These are phyloP conservation scores for Elsinoe perseae DNA, from an alignment of 2,329 filamentous ascomycete species.

Conservation along the genomic window DNA sequence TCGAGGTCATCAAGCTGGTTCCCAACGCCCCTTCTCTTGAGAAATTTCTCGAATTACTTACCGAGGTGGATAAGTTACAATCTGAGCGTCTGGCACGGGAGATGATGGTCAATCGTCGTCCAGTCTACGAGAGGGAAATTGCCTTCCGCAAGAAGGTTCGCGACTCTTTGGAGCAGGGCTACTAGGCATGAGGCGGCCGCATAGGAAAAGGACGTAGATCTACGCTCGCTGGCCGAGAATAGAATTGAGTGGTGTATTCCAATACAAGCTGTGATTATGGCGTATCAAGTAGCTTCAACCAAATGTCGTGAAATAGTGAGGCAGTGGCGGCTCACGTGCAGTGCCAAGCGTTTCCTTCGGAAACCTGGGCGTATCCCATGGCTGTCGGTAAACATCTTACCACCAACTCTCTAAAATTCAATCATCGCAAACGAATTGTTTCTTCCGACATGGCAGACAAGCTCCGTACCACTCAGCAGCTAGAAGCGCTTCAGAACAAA, in stretches of 20 bases:
- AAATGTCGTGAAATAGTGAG: too few relatives aligned
- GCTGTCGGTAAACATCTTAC: too few relatives aligned
- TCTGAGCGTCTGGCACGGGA: neutral
- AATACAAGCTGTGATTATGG: too few relatives aligned
- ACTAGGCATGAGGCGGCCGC: neutral
- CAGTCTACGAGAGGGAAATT: neutral
- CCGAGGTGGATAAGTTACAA: neutral
- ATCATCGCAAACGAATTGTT: too few relatives aligned
- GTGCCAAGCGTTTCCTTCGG: neutral
- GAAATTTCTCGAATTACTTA: neutral
- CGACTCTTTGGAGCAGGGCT: neutral
- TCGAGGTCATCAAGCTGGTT: neutral
- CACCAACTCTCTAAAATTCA: too few relatives aligned
- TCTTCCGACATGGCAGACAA: conserved; percentile 67
- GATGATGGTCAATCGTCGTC: neutral
- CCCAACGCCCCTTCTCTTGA: neutral
- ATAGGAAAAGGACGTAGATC: neutral
- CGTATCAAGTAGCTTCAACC: too few relatives aligned
- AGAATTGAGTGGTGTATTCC: too few relatives aligned
- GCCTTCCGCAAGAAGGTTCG: neutral
- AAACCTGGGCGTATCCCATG: neutral
- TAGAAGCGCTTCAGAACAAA: conserved; percentile 91
- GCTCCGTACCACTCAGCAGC: conserved; percentile 92
- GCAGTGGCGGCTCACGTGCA: neutral
- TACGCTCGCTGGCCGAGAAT: conserved; percentile 6